A percentile compares a stretch with the other conserved stretches of the same genome.
Evolutionary conservation across 257 asterid genomes (phyloP).

Genomic region (Ehretia macrophylla): DNA sequence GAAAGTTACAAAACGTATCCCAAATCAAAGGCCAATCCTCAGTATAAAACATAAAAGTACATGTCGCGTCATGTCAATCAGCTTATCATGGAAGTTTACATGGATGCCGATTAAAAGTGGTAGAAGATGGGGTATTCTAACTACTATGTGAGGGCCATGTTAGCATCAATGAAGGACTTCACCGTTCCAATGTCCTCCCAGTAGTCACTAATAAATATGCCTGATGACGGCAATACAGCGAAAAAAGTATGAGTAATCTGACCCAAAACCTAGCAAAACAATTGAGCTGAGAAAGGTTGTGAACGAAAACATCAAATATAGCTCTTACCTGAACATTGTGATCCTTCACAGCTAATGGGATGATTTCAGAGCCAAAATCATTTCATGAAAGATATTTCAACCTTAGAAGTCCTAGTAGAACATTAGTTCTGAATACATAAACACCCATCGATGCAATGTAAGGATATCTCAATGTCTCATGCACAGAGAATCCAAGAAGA

Average conservation of each 20-base stretch:
- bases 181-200: conserved; percentile 98
- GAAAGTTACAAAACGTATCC: too few species aligned
- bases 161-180: conserved; percentile 84
- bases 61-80: too few species aligned
- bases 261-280: background rate
- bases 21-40: too few species aligned
- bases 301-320: background rate
- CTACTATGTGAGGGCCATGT: conserved; percentile 91
- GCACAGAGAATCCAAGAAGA: conserved; percentile 63
- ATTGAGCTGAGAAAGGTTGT: background rate
- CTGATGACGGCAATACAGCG: conserved; percentile 30
- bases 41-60: too few species aligned
- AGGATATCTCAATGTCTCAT: conserved; percentile 53
- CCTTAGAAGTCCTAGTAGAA: conserved; percentile 59
- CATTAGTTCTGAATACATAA: conserved; percentile 77
- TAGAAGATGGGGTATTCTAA: conserved; percentile 11
- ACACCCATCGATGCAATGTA: conserved; percentile 99
- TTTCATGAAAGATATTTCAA: conserved; percentile 69
- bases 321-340: conserved; percentile 77
- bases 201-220: conserved; percentile 77
- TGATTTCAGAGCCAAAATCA: conserved; percentile 95
- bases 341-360: conserved; percentile 82
- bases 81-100: too few species aligned
- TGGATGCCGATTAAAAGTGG: too few species aligned
- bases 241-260: background rate